These are phyloP conservation scores for Chalciporus chontae DNA, from an alignment of 768 basidiomycete genomes.

Conservation along the genomic window DNA sequence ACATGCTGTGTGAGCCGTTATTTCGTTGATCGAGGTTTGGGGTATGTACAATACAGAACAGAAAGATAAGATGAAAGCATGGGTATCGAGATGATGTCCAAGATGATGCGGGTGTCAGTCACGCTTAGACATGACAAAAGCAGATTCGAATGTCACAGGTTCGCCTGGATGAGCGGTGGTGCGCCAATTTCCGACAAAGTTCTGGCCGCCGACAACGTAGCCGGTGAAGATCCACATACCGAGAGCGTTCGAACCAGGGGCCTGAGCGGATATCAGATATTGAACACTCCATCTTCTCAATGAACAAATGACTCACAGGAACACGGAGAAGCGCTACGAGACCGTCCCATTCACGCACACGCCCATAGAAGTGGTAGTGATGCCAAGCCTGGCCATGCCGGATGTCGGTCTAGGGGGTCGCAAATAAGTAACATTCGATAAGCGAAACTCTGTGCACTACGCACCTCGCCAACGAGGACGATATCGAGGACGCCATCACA, in stretches of 20 bases:
- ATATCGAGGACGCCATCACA: slow-evolving; percentile 62
- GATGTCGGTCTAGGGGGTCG: slow-evolving; percentile 41
- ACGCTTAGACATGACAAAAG: slow-evolving; percentile 58
- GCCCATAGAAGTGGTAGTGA: slow-evolving; percentile 46
- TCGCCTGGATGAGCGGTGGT: slow-evolving; percentile 32
- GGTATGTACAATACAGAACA: slow-evolving; percentile 9
- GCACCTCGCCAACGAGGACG: slow-evolving; percentile 57
- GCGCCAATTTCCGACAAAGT: slow-evolving; percentile 74
- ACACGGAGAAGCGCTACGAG: slow-evolving; percentile 50
- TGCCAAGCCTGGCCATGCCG: slow-evolving; percentile 48
- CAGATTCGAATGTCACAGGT: slow-evolving; percentile 53
- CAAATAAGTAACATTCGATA: neutral
- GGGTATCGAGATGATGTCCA: neutral
- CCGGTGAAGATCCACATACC: slow-evolving; percentile 57
- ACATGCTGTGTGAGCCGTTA: slow-evolving; percentile 10
- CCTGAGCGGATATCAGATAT: slow-evolving; percentile 13
- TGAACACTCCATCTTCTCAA: neutral
- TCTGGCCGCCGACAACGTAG: slow-evolving; percentile 61
- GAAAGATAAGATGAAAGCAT: slow-evolving; percentile 5
- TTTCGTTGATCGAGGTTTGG: neutral
- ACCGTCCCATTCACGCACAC: slow-evolving; percentile 58
- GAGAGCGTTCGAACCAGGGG: slow-evolving; percentile 2
- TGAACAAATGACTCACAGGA: slow-evolving; percentile 22
- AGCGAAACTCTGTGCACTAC: slow-evolving; percentile 4
- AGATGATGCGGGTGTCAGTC: slow-evolving; percentile 18